These are phyloP conservation scores for Discostella pseudostelligera DNA, from an alignment of 108 stramenopile species.

Conservation along the genomic window DNA sequence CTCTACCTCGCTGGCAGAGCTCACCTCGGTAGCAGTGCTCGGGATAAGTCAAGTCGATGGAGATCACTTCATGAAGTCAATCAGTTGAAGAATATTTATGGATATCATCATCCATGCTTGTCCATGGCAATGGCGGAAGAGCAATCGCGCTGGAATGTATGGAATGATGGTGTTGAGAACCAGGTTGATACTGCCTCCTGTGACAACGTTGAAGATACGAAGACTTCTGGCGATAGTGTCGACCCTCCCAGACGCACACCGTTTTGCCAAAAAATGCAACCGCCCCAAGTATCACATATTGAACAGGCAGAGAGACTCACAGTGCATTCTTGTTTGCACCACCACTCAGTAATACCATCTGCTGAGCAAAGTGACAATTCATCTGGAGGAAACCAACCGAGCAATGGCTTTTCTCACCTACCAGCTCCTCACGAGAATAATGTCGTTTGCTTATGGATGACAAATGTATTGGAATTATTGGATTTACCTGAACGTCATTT, in stretches of 20 bases:
- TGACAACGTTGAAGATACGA: constrained; percentile 4
- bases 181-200: neutral
- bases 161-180: constrained; percentile 1
- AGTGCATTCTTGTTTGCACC: constrained; percentile 28
- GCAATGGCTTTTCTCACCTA: constrained; percentile 17
- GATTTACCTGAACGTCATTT: constrained; percentile 20
- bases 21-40: constrained; percentile 13
- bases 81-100: constrained; percentile 26
- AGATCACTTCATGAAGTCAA: constrained; percentile 33
- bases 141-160: constrained; percentile 5
- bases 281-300: constrained; percentile 19
- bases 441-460: constrained; percentile 43
- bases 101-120: constrained; percentile 38
- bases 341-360: neutral
- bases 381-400: neutral
- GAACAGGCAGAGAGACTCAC: constrained; percentile 41
- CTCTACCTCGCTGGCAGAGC: constrained; percentile 39
- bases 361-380: neutral
- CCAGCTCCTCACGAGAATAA: constrained; percentile 24
- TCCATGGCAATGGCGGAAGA: constrained; percentile 32
- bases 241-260: neutral
- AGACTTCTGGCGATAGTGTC: neutral
- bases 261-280: constrained; percentile 4
- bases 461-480: constrained; percentile 38
- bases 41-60: constrained; percentile 18